phyloP scores from a whole-genome alignment of 257 asterid species.

The Linderniella brevidens region DNA sequence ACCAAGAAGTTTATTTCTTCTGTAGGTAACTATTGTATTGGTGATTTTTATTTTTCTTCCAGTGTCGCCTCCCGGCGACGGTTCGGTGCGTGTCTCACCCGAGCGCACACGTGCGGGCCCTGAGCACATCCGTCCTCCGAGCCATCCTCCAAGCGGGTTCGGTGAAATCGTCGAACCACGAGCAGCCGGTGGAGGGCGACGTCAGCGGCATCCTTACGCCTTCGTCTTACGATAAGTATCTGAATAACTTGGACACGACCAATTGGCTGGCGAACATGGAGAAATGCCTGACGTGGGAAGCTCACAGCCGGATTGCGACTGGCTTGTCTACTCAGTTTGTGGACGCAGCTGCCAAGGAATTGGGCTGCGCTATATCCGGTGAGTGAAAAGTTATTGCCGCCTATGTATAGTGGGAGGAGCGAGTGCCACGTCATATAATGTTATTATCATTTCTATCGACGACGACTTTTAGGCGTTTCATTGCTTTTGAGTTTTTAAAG shows the following conservation, averaged over 20 bases:
- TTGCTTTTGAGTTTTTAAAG: too few species aligned
- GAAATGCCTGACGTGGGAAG: constrained; percentile 86
- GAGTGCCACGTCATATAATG: too few species aligned
- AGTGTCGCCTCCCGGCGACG: constrained; percentile 93
- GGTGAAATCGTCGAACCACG: constrained; percentile 22
- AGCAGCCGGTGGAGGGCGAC: constrained; percentile 7
- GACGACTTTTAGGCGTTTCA: too few species aligned
- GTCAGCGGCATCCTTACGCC: constrained; percentile 23
- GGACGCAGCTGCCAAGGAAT: constrained; percentile 69
- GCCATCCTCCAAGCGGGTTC: constrained; percentile 55
- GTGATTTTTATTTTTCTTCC: constrained; percentile 10
- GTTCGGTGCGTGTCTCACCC: constrained; percentile 86
- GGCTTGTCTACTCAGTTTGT: constrained; percentile 62
- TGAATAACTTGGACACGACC: constrained; percentile 21
- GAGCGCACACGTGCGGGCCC: constrained; percentile 96
- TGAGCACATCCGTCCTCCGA: constrained; percentile 84
- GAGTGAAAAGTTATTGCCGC: too few species aligned
- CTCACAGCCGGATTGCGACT: constrained; percentile 63
- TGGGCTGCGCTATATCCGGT: constrained; percentile 53
- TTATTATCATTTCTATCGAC: too few species aligned
- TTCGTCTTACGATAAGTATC: constrained; percentile 31
- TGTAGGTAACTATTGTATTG: too few species aligned
- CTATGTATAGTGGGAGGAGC: too few species aligned
- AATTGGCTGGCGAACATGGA: constrained; percentile 69
- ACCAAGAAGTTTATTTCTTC: too few species aligned